Percentiles rank a stretch among this genome's conserved stretches.
These are phyloP conservation scores for Fusarium sp. DNA, from an alignment of 2,329 filamentous ascomycete genomes.

Conservation along the genomic window DNA sequence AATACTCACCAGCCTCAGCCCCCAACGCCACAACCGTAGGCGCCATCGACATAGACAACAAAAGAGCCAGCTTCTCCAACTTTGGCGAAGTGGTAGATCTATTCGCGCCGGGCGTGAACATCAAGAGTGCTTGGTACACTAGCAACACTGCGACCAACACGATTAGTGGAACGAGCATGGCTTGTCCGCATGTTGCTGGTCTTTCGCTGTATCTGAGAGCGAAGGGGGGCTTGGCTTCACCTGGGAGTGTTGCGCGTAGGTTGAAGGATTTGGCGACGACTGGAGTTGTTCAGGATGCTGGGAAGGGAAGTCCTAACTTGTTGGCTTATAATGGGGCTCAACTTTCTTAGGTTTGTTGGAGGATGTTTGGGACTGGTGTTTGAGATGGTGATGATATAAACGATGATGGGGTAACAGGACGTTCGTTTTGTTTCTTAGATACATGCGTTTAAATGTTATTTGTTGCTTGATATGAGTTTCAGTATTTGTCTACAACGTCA, in stretches of 20 bases:
- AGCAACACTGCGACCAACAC: slow-evolving; percentile 54
- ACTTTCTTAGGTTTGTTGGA: neutral
- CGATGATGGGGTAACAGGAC: neutral
- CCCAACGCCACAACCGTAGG: slow-evolving; percentile 64
- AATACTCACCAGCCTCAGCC: slow-evolving; percentile 61
- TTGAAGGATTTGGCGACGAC: slow-evolving; percentile 56
- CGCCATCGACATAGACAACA: slow-evolving; percentile 55
- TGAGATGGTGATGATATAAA: neutral
- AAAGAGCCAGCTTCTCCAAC: slow-evolving; percentile 60
- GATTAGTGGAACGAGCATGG: slow-evolving; percentile 72
- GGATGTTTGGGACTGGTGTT: neutral
- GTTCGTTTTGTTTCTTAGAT: slow-evolving; percentile 10
- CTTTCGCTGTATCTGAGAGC: slow-evolving; percentile 64
- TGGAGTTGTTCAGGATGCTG: slow-evolving; percentile 50
- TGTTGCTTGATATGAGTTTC: neutral
- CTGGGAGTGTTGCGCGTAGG: slow-evolving; percentile 54
- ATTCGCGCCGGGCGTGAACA: slow-evolving; percentile 60
- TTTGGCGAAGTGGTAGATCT: slow-evolving; percentile 61
- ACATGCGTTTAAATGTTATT: neutral
- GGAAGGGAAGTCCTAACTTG: slow-evolving; percentile 55
- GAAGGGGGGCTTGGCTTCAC: slow-evolving; percentile 50
- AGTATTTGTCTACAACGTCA: too few relatives aligned
- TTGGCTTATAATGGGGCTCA: slow-evolving; percentile 59
- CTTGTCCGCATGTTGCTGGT: slow-evolving; percentile 69
- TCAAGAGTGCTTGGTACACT: slow-evolving; percentile 61